Conservation (phyloP, 805 yeast genomes). For the Hanseniaspora taiwanica region DNA sequence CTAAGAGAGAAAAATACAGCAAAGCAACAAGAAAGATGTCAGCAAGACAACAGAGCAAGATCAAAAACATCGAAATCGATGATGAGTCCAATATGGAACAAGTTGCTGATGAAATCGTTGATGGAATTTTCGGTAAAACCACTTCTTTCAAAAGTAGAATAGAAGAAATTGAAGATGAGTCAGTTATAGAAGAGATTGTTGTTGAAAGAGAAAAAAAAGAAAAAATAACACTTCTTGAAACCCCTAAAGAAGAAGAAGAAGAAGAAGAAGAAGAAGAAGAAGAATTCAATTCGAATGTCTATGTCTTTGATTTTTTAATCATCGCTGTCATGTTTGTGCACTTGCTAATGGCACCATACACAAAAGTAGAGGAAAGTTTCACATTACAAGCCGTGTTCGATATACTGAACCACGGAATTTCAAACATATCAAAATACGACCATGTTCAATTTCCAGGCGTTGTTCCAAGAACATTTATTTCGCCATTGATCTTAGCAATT, state of each 20-base stretch:
- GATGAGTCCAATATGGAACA: neutral
- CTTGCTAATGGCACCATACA: constrained; percentile 53
- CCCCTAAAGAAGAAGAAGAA: constrained; percentile 9
- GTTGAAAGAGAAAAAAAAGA: constrained; percentile 7
- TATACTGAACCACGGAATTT: constrained; percentile 46
- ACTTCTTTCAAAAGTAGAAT: too few relatives aligned
- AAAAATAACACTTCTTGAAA: too few relatives aligned
- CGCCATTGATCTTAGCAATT: constrained; percentile 43
- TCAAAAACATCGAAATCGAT: too few relatives aligned
- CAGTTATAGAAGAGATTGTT: constrained; percentile 10
- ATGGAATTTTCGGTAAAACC: too few relatives aligned
- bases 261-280: constrained; percentile 8
- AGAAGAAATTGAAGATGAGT: constrained; percentile 14
- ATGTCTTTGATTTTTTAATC: constrained; percentile 22
- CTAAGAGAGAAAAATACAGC: neutral
- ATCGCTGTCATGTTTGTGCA: constrained; percentile 36
- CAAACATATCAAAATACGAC: constrained; percentile 39
- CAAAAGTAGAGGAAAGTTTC: constrained; percentile 93
- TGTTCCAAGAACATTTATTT: constrained; percentile 77
- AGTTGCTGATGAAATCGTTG: neutral
- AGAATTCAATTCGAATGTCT: constrained; percentile 3
- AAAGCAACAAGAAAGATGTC: neutral
- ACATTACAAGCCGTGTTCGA: constrained; percentile 84
- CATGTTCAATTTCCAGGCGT: constrained; percentile 76
- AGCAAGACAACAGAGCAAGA: too few relatives aligned